Base-by-base conservation (phyloP, 2,329 filamentous ascomycete species). In the Monosporascus sp. region DNA sequence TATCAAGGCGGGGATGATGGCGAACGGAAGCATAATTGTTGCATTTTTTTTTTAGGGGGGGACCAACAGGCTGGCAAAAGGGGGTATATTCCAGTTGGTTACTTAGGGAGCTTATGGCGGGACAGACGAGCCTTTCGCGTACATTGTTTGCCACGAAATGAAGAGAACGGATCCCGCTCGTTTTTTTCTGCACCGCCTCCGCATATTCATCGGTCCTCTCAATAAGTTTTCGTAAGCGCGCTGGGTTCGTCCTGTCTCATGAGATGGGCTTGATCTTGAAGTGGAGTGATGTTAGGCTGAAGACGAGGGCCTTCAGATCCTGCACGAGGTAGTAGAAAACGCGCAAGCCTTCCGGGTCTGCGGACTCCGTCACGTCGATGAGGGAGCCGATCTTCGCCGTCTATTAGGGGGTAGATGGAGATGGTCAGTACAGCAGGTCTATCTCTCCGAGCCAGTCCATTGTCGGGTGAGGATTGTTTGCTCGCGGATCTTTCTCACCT, bases 321-420 rank as follows among this genome's bases (percentile, higher is more conserved):
- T 99, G 94, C 5, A 97, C 93, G 7, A 99, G 85, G 68, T 99
- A 99, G 78, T 99, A 99, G 73, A 99, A 99, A 3, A 99, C 94
- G 49, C 94, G 85, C 14, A 99, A 82, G 31, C 94, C 94, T 73
- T 99, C 94, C 2, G 94, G 94, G 68, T 99, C 94, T 50, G 90
- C 88, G 3, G 92, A 97, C 68, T 97, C 94, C 49, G 91, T 95
- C 55, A 99, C 94, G 68, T 99, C 94, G 61, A 96, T 92, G 49
- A 99, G 77, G 8, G 94, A 97, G 56, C 94, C 94, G 62, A 99
- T 97, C 75, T 99, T 99, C 37, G 94, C 94, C 31, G 94, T 99
- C 92, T 97, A 60, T 58, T 28, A 51, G 14, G 22, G 26, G 22
- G 46, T 2, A 22, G 22, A 35, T 31, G 37, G 26, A 47, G 26